Evolutionary conservation across 495 filamentous ascomycete genomes (phyloP).

Genomic region (Xylaria nigripes): DNA sequence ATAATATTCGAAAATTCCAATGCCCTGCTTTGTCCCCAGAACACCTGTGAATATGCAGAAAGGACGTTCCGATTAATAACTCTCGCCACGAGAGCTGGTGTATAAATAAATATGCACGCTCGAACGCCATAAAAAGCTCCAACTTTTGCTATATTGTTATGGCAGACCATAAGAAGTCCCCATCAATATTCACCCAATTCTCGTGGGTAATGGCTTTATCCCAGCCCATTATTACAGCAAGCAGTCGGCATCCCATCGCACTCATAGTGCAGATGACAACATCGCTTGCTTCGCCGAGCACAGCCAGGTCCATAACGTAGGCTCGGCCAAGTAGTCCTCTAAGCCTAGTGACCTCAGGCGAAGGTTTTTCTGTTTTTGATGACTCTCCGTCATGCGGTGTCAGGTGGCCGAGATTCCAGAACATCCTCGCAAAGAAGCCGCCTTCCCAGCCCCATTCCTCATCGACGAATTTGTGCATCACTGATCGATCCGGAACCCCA

Average conservation of each 20-base stretch:
- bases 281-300: slow-evolving; percentile 53
- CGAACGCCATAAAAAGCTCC: background rate
- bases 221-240: slow-evolving; percentile 78
- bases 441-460: slow-evolving; percentile 67
- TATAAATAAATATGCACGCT: background rate
- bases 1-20: background rate
- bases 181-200: slow-evolving; percentile 68
- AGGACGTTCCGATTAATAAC: background rate
- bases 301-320: slow-evolving; percentile 65
- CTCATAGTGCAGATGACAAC: slow-evolving; percentile 59
- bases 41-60: background rate
- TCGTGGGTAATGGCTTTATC: slow-evolving; percentile 48
- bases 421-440: slow-evolving; percentile 62
- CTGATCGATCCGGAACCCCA: slow-evolving; percentile 23
- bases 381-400: slow-evolving; percentile 21
- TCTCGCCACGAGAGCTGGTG: background rate
- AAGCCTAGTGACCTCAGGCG: slow-evolving; percentile 46
- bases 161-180: slow-evolving; percentile 50
- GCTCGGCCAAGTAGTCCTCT: slow-evolving; percentile 57
- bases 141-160: slow-evolving; percentile 21
- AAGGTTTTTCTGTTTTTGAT: slow-evolving; percentile 21
- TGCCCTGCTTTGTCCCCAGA: background rate
- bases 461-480: slow-evolving; percentile 52
- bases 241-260: slow-evolving; percentile 53
- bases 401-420: slow-evolving; percentile 53